phyloP scores from a whole-genome alignment of 768 basidiomycete species.

The Gymnopilus junonius region DNA sequence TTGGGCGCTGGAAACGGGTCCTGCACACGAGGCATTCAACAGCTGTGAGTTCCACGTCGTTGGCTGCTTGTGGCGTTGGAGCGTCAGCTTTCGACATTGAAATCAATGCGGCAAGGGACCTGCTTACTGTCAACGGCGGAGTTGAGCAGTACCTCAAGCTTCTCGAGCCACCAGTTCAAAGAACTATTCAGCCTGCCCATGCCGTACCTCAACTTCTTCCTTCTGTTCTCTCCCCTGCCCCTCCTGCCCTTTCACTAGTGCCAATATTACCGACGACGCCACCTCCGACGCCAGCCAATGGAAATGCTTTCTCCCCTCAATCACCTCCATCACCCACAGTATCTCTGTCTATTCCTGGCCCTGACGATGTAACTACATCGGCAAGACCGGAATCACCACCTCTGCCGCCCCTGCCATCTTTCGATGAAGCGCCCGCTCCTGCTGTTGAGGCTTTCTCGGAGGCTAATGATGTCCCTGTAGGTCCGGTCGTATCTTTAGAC shows the following conservation, averaged over 20 bases:
- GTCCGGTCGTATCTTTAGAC: neutral
- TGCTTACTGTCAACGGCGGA: conserved; percentile 63
- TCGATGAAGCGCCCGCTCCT: neutral
- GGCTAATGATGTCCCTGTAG: neutral
- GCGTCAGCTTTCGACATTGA: conserved; percentile 78
- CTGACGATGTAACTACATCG: neutral
- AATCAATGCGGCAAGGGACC: conserved; percentile 59
- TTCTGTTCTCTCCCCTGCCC: conserved; percentile 2
- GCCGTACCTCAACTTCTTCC: conserved; percentile 4
- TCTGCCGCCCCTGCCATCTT: neutral
- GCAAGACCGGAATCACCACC: conserved; percentile 6
- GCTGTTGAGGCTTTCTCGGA: neutral
- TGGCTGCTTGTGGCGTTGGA: conserved; percentile 45
- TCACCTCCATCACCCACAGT: conserved; percentile 9
- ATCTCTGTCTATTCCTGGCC: conserved; percentile 5
- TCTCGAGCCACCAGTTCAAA: conserved; percentile 39
- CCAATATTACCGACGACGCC: conserved; percentile 17
- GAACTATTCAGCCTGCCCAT: neutral
- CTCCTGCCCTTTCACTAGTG: neutral
- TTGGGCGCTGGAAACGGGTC: conserved; percentile 84
- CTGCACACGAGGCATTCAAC: conserved; percentile 51
- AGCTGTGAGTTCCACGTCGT: conserved; percentile 27
- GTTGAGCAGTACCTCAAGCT: conserved; percentile 70
- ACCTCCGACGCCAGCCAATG: conserved; percentile 3
- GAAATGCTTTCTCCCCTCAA: conserved; percentile 7